These are phyloP conservation scores for Alternaria incomplexa DNA, from an alignment of 2,329 filamentous ascomycete species.

Conservation along the genomic window DNA sequence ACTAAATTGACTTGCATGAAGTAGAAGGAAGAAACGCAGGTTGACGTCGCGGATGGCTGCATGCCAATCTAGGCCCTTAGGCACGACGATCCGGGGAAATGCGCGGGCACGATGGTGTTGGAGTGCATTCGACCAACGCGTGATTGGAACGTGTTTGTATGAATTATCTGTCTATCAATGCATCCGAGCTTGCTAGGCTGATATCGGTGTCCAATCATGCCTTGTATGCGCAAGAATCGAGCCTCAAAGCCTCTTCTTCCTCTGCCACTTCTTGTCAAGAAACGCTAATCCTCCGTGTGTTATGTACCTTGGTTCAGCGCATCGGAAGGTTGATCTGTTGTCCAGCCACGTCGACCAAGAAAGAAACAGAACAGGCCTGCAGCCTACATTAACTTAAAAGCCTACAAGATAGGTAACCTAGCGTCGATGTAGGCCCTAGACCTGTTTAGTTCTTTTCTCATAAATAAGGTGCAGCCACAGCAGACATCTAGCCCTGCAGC, in stretches of 20 bases:
- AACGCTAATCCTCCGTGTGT: neutral
- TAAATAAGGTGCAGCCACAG: neutral
- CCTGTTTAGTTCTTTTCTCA: too few relatives aligned
- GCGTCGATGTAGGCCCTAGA: too few relatives aligned
- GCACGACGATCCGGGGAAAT: neutral
- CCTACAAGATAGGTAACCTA: neutral
- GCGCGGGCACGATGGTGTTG: neutral
- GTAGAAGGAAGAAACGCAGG: neutral
- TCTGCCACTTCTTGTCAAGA: neutral
- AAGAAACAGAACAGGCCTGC: neutral
- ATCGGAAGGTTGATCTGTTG: neutral
- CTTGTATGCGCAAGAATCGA: neutral
- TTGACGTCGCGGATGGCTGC: neutral
- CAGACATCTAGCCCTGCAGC: conserved; percentile 37
- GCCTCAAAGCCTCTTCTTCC: neutral
- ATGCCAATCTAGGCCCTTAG: neutral
- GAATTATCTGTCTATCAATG: neutral
- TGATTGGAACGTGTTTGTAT: neutral
- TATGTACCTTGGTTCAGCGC: neutral
- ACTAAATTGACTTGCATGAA: neutral
- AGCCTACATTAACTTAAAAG: neutral
- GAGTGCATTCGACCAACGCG: neutral
- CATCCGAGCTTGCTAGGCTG: neutral
- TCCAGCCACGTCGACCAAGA: neutral
- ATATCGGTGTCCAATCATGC: neutral